These are phyloP conservation scores for Paecilomyces formosus DNA, from an alignment of 2,329 filamentous ascomycete genomes.

Conservation along the genomic window DNA sequence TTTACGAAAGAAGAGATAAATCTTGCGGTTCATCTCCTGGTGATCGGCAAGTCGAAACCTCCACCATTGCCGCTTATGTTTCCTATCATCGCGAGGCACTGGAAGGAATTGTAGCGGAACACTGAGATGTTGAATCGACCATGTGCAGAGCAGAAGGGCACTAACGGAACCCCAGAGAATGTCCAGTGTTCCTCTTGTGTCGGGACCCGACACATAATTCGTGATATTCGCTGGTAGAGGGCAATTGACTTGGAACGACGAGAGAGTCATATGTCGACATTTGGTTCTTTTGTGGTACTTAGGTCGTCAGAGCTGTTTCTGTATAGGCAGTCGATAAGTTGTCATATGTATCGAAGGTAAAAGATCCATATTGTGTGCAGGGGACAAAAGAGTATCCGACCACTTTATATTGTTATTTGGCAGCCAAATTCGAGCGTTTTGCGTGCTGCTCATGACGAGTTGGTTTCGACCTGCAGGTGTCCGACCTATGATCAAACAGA, in stretches of 20 bases:
- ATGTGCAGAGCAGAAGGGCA: conserved; percentile 13
- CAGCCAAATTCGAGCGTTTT: too few relatives aligned
- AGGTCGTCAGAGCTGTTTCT: not conserved
- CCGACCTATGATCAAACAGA: too few relatives aligned
- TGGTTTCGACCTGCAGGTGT: too few relatives aligned
- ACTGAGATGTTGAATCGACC: conserved; percentile 14
- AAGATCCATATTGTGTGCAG: too few relatives aligned
- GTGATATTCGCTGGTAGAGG: not conserved
- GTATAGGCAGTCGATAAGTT: too few relatives aligned
- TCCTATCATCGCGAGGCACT: not conserved
- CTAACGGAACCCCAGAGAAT: conserved; percentile 15
- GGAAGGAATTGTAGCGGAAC: conserved; percentile 6
- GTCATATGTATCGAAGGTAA: too few relatives aligned
- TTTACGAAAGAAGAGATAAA: not conserved
- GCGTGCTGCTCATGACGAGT: too few relatives aligned
- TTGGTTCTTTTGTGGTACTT: not conserved
- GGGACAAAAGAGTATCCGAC: too few relatives aligned
- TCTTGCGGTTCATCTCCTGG: not conserved
- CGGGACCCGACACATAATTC: conserved; percentile 9
- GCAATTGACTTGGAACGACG: not conserved
- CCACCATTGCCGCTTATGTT: not conserved
- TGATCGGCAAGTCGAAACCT: not conserved
- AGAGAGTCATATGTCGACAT: not conserved
- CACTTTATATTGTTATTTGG: too few relatives aligned
- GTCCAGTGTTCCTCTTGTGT: conserved; percentile 12